Evolutionary conservation across 1,139 yeast species (phyloP), one percentile per base, ranked within the genome.

Genomic region (Pichia sp.): DNA sequence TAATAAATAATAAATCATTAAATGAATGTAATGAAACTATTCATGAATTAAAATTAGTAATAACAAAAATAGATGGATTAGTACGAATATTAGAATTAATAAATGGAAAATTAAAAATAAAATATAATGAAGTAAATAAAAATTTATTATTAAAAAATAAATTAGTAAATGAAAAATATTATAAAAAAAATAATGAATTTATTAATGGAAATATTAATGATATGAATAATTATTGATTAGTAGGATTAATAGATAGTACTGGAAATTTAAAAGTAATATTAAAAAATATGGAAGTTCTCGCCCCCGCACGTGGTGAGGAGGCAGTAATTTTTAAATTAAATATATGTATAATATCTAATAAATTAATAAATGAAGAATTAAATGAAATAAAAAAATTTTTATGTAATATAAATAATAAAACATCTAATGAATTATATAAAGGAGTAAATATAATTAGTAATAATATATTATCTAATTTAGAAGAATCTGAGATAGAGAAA

Each of bases 181-280:
- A 44, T 36, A 13, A 21, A 34, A 36, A 44, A 36, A 31, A 44
- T 44, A 34, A 30, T 31, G 41, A 44, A 44, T 44, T 44, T 44
- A 34, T 44, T 21, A 44, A 34, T 10, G 47, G 41, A 12, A 19
- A 44, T 18, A 16, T 36, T n/a, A 44, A 44, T 21, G 48, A 39
- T 46, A 37, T 39, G 42, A 46, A 46, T 55, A 51, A 54, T 41
- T 26, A 55, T 51, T 57, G 56, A 51, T 53, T 56, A 51, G 56
- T 53, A 4, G 57, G 57, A 45, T 46, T 55, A 43, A 55, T 54
- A 31, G 57, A 55, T 44, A 56, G 56, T 41, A 48, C 52, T 43
- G 59, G 57, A 31, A 44, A 40, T 50, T 56, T 55, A 46, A 30
- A 44, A 30, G 39, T 44, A 44, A 26, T 31, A 23, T 30, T 34